Evolutionary conservation across 176 grass and related monocot species (phyloP).

Genomic region (Ampelocalamus luodianensis): DNA sequence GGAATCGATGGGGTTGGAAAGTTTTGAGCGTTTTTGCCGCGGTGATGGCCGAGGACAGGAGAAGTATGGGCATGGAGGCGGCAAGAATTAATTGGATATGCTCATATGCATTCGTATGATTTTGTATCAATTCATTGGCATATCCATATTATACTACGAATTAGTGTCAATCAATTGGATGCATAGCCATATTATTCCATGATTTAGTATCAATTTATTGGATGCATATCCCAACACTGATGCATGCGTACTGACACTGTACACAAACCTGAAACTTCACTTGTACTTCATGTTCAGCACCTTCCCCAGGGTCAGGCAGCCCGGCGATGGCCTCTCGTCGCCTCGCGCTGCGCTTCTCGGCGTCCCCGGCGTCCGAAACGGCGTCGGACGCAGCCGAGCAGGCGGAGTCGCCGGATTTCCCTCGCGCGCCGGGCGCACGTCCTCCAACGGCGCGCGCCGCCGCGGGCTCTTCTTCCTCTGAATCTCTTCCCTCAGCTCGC

Average conservation of each 20-base stretch:
- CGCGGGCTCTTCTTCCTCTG: constrained; percentile 24
- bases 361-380: background rate
- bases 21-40: too few relatives aligned
- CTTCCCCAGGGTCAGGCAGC: constrained; percentile 55
- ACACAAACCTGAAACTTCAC: constrained; percentile 15
- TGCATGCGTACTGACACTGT: background rate
- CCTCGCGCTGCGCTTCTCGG: background rate
- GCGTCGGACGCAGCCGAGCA: background rate
- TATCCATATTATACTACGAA: too few relatives aligned
- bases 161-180: too few relatives aligned
- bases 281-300: constrained; percentile 65
- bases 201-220: background rate
- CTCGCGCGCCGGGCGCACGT: background rate
- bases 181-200: background rate
- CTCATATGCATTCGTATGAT: too few relatives aligned
- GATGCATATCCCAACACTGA: background rate
- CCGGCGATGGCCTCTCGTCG: background rate
- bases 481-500: constrained; percentile 51
- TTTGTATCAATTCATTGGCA: too few relatives aligned
- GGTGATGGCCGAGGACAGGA: too few relatives aligned
- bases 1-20: too few relatives aligned
- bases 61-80: too few relatives aligned
- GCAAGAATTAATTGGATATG: too few relatives aligned
- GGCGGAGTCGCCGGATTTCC: background rate
- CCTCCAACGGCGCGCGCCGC: background rate